phyloP scores from a whole-genome alignment of 2,329 filamentous ascomycete genomes.

The Bretziella fagacearum region DNA sequence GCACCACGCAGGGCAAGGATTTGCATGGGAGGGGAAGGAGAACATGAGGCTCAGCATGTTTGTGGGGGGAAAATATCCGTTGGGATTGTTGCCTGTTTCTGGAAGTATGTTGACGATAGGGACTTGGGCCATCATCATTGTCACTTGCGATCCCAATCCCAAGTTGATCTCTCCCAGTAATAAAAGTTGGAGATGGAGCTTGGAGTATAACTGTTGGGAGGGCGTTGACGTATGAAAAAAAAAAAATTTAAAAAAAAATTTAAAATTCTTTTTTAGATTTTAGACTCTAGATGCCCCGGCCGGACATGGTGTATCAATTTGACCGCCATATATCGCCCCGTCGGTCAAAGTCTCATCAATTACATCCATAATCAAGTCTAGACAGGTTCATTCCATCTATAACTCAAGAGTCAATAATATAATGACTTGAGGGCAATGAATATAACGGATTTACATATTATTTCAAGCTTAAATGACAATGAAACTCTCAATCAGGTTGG shows the following conservation, averaged over 20 bases:
- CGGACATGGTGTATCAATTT: too few species aligned
- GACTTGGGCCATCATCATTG: not conserved
- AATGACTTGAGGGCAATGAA: too few species aligned
- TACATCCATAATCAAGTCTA: not conserved
- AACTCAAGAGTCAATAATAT: not conserved
- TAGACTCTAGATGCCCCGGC: not conserved
- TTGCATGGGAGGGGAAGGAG: not conserved
- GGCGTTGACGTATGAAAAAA: not conserved
- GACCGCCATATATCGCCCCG: not conserved
- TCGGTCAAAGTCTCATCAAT: not conserved
- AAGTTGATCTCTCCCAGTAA: not conserved
- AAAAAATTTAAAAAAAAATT: too few species aligned
- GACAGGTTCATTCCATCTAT: not conserved
- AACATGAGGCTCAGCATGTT: conserved; percentile 10
- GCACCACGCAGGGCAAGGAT: conserved; percentile 5
- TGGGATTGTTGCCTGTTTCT: conserved; percentile 13
- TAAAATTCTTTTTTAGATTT: not conserved
- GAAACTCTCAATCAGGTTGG: not conserved
- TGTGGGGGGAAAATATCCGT: conserved; percentile 2
- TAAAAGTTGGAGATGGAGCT: not conserved
- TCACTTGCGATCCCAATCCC: not conserved
- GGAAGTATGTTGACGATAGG: conserved; percentile 8
- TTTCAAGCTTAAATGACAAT: not conserved
- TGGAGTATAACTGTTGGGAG: not conserved
- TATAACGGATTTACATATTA: too few species aligned